A percentile compares a stretch with the other conserved stretches of the same genome.
phyloP scores from a whole-genome alignment of 192 early-diverging fungal species.

The Backusella tuberculispora region DNA sequence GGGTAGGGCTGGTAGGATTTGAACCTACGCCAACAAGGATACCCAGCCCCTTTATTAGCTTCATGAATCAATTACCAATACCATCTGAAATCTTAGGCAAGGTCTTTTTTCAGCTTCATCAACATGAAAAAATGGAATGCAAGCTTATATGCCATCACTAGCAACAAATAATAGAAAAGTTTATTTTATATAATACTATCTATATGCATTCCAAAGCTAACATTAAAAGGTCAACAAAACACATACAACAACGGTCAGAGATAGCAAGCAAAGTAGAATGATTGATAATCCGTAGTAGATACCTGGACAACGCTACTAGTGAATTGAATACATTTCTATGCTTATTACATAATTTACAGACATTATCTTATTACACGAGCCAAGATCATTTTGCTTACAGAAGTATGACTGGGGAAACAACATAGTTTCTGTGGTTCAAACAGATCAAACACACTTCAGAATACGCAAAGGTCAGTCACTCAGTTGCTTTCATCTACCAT shows the following conservation, averaged over 20 bases:
- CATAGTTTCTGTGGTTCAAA: background rate
- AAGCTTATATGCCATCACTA: background rate
- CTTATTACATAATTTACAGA: background rate
- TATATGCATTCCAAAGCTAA: background rate
- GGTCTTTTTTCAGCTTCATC: background rate
- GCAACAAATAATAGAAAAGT: background rate
- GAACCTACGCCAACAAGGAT: too few relatives aligned
- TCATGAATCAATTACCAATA: too few relatives aligned
- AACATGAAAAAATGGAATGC: background rate
- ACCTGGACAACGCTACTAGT: too few relatives aligned
- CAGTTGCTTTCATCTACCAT: background rate
- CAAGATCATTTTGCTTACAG: background rate
- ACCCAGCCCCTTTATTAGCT: too few relatives aligned
- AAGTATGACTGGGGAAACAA: background rate
- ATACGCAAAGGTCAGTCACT: too few relatives aligned
- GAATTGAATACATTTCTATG: background rate
- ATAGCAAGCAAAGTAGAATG: background rate
- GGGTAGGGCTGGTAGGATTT: too few relatives aligned
- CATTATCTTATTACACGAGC: background rate
- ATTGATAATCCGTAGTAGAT: too few relatives aligned
- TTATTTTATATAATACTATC: background rate
- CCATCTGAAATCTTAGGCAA: background rate
- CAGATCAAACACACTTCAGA: background rate
- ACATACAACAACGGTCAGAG: background rate
- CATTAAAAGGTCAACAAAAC: background rate